phyloP scores from a whole-genome alignment of 164 flowering plant species.

The Aristolochia californica region DNA sequence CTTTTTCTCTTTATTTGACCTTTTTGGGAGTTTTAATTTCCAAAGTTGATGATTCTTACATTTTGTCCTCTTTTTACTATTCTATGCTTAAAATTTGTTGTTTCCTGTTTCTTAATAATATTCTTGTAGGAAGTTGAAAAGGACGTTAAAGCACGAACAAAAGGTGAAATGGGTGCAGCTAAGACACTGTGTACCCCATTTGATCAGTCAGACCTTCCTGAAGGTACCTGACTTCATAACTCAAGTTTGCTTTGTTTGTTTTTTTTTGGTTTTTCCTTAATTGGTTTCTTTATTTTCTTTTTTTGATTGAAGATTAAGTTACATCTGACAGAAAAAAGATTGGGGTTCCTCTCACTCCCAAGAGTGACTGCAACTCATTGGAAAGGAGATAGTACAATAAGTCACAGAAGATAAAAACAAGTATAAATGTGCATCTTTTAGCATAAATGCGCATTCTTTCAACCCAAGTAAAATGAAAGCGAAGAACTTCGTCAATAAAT shows the following conservation, averaged over 20 bases:
- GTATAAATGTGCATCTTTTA: no score
- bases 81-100: background rate
- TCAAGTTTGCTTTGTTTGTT: background rate
- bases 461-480: no score
- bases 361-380: background rate
- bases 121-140: constrained; percentile 66
- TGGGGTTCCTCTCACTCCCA: no score
- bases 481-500: no score
- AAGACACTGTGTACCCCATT: constrained; percentile 83
- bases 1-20: background rate
- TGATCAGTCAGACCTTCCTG: constrained; percentile 76
- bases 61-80: no score
- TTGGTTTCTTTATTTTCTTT: background rate
- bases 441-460: no score
- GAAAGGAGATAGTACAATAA: no score
- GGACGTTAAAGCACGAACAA: constrained; percentile 74
- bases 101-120: background rate
- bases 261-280: background rate
- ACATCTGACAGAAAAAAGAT: no score
- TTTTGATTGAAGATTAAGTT: background rate
- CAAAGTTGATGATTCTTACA: no score
- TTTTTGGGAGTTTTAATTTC: background rate
- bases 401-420: no score
- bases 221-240: constrained; percentile 34
- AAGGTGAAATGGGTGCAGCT: constrained; percentile 85